Percentiles rank a stretch among this genome's conserved stretches.
Conservation (phyloP, 305 asterid genomes). For the Solanum hybrid region DNA sequence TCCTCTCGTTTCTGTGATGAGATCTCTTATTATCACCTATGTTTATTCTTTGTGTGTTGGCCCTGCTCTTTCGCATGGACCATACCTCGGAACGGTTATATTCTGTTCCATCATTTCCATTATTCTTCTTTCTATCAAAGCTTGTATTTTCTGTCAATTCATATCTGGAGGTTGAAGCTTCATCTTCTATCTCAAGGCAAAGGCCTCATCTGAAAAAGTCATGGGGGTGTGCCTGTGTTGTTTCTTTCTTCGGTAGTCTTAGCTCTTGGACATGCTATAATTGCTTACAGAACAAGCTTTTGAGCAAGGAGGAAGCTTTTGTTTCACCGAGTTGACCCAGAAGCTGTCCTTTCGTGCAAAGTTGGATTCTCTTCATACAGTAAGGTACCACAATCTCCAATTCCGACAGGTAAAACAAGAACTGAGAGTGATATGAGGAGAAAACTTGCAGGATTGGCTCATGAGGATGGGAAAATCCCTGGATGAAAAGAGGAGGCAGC, state of each 20-base stretch:
- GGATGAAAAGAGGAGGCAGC: no score
- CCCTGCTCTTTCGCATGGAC: conserved; percentile 65
- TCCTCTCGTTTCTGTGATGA: conserved; percentile 68
- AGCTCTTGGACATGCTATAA: conserved; percentile 87
- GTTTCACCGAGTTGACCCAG: conserved; percentile 78
- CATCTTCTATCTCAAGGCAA: conserved; percentile 60
- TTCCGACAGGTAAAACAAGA: conserved; percentile 60
- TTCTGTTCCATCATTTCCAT: conserved; percentile 59
- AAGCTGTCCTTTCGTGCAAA: conserved; percentile 63
- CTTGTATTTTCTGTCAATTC: conserved; percentile 76
- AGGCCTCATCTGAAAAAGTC: conserved; percentile 90
- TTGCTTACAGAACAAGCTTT: conserved; percentile 83
- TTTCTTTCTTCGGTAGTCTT: conserved; percentile 85
- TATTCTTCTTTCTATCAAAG: conserved; percentile 67
- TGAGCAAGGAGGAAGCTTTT: conserved; percentile 84
- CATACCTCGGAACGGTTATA: conserved; percentile 77
- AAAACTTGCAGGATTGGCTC: conserved; percentile 38
- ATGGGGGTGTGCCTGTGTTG: conserved; percentile 95
- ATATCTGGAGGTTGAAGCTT: conserved; percentile 67
- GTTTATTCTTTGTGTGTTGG: conserved; percentile 63
- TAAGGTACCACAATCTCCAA: conserved; percentile 93
- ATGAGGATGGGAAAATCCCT: conserved; percentile 53
- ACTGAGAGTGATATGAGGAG: conserved; percentile 51
- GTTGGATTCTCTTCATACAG: conserved; percentile 60
- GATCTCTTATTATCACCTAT: conserved; percentile 70